Base-by-base conservation (phyloP, 768 basidiomycete genomes). In the Lentinula raphanica region DNA sequence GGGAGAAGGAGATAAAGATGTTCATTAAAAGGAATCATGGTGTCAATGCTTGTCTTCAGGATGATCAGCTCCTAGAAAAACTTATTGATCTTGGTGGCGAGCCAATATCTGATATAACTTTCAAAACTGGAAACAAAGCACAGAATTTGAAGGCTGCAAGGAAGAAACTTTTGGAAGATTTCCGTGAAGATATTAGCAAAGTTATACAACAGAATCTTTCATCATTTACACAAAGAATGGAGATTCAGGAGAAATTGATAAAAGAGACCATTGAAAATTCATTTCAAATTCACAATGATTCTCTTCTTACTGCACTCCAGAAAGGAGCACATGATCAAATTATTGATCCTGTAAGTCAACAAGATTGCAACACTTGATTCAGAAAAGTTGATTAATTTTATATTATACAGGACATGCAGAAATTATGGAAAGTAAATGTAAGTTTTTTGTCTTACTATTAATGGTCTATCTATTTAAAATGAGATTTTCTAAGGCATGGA, bases 341-440 rank as follows among this genome's bases (percentile, higher is more conserved):
- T 23, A 36, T 71, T 11, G 69, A 76, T 59, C 61, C 64, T 11
- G 71, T 71, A 49, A 9, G 67, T 60, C 29, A 9, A 15, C 13
- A 9, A 35, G 32, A 11, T 45, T 28, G 5, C 11, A 31, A 21
- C 5, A 5, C 7, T 31, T n/a, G n/a, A n/a, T n/a, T n/a, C n/a
- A n/a, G n/a, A n/a, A n/a, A n/a, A n/a, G n/a, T n/a, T n/a, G n/a
- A n/a, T n/a, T n/a, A n/a, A 13, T 38, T 23, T 13, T 36, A 21
- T 12, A 1, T 19, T 9, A 21, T 27, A 3, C 58, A 75, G 72
- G 73, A 75, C 42, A 64, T 76, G 17, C 68, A 68, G 32, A 60
- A 63, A 21, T 65, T 76, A 8, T 75, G 75, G 75, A 72, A 70
- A 60, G 73, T 74, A 23, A 75, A 73, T 72, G 74, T 72, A 49